Evolutionary conservation across 1,284 basidiomycete genomes (phyloP), one percentile per base, ranked within the genome.

Genomic region (Fistulina hepatica): DNA sequence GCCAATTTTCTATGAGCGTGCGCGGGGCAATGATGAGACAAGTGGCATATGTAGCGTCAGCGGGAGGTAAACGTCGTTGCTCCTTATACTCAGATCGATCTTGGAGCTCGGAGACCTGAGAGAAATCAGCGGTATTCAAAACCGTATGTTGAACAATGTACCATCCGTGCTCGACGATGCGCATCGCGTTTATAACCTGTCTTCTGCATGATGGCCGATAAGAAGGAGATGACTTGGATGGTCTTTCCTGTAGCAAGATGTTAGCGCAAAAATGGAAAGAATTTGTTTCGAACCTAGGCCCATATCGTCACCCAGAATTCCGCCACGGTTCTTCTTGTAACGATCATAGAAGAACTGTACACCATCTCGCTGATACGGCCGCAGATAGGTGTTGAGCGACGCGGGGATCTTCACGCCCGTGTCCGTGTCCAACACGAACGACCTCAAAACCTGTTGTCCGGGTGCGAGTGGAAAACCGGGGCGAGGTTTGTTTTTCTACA

Each of bases 271-370:
- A 16, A 17, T 38, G 23, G n/a, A 33, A 41, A 22, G 8, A 22
- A 34, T 36, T 26, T 17, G 23, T 34, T 40, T 36, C 66, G 72
- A 53, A 52, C 83, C 82, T 41, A 89, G 59, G 39, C 86, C 88
- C 89, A 93, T 93, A 51, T 93, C 89, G 53, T 93, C 89, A 12
- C 86, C 88, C 2, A 92, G 66, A 12, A 91, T 52, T 0, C 78
- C 85, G 2, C 89, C 89, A 32, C 68, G 58, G 0, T 64, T 66
- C 45, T 76, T 61, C 11, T 65, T 55, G 52, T 79, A 91, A 22
- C 74, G 65, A 6, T 69, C 60, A 58, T 70, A 90, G 39, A 93
- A 70, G 54, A 92, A 92, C 23, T 60, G 56, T 11, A 84, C 71
- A 10, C 90, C 89, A 16, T 90, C 81, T 20, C 85, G 69, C 51